Evolutionary conservation across 768 basidiomycete species (phyloP).

Genomic region (Pleurotus cornucopiae): DNA sequence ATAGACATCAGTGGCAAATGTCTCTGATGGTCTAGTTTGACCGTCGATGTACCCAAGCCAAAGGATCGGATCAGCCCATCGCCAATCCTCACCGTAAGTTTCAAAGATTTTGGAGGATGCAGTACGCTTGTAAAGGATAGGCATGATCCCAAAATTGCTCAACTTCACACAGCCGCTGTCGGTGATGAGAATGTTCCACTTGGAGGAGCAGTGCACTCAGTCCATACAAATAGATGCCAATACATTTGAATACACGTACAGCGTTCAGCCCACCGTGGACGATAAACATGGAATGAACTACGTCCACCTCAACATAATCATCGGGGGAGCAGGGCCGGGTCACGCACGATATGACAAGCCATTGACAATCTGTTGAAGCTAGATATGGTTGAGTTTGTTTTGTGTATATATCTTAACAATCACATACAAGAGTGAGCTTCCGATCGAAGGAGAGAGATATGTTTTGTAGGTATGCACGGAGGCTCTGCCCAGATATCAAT

Average conservation of each 20-base stretch:
- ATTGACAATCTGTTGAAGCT: background rate
- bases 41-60: background rate
- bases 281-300: conserved; percentile 6
- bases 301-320: background rate
- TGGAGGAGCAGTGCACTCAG: background rate
- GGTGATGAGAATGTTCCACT: conserved; percentile 8
- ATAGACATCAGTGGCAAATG: conserved; percentile 1
- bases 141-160: conserved; percentile 6
- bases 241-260: background rate
- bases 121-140: background rate
- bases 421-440: background rate
- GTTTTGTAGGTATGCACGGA: background rate
- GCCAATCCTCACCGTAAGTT: background rate
- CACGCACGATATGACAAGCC: background rate
- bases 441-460: background rate
- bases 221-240: background rate
- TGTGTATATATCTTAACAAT: background rate
- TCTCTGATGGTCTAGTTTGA: background rate
- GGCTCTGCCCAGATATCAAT: background rate
- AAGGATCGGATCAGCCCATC: conserved; percentile 8
- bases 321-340: background rate
- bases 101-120: background rate
- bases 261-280: conserved; percentile 9
- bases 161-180: background rate
- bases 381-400: background rate